Evolutionary conservation across 75 land plant genomes (phyloP), one percentile per base, ranked within the genome.

Genomic region (Gnetum montanum): DNA sequence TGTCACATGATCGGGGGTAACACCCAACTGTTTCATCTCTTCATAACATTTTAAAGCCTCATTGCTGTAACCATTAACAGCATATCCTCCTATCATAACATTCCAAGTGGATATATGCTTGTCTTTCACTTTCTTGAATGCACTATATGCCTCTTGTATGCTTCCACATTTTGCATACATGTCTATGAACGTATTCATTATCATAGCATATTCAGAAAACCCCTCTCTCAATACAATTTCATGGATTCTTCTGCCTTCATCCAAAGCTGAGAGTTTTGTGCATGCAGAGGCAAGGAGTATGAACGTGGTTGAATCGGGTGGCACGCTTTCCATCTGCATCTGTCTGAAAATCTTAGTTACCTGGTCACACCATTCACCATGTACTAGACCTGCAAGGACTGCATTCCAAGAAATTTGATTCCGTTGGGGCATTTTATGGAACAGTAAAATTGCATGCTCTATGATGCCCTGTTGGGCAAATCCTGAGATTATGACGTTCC

Each of bases 111-210:
- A 4, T 15, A 2, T 4, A 15, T 41, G 43, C n/a, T 41, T 41
- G 16, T 15, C 13, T 4, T 15, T 15, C 43, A 41, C 18, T 41
- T 41, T 41, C 4, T 41, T 18, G 16, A 56, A 56, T 49, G 43
- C 11, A 7, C 22, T 7, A 16, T 15, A 12, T 56, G 48, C 58
- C 11, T 56, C 20, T 20, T 19, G 12, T 4, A 56, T 15, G 22
- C 13, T 34, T 16, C 58, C 58, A 56, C 58, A 56, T 56, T 56
- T 56, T 15, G 46, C 58, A 22, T 56, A 56, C 10, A 56, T 22
- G 15, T 56, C 40, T 56, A 56, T 40, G 15, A 56, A 49, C 8
- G 28, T 27, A 40, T 16, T 56, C 54, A 11, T 26, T 16, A 56
- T 11, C 19, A 40, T 3, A 23, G 43, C 27, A 56, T 56, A 24